A percentile compares a stretch with the other conserved stretches of the same genome.
Conservation (phyloP, 2,329 filamentous ascomycete species). For the Hypoxylon sp. region DNA sequence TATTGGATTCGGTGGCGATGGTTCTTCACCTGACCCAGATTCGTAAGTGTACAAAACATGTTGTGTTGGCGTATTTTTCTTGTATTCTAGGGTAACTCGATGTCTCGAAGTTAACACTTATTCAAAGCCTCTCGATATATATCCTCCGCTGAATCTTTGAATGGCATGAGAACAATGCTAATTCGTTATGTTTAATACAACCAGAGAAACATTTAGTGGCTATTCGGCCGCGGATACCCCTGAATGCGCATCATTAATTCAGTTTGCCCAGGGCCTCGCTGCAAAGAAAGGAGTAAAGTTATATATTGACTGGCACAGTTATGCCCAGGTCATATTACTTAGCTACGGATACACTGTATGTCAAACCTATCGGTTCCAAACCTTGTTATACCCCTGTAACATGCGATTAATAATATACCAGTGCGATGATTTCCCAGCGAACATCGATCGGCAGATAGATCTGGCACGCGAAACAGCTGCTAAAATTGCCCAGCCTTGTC, state of each 20-base stretch:
- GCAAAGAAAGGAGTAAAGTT: conserved; percentile 60
- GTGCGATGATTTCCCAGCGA: conserved; percentile 57
- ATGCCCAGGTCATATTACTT: conserved; percentile 65
- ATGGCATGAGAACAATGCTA: too few species aligned
- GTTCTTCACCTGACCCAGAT: conserved; percentile 60
- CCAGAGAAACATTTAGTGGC: conserved; percentile 61
- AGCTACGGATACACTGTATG: conserved; percentile 64
- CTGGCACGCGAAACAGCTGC: conserved; percentile 53
- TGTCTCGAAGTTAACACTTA: too few species aligned
- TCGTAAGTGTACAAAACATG: too few species aligned
- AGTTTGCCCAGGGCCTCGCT: conserved; percentile 59
- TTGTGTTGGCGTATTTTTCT: too few species aligned
- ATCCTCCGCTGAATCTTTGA: too few species aligned
- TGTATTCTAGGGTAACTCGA: too few species aligned
- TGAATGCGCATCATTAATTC: conserved; percentile 61
- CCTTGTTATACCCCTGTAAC: too few species aligned
- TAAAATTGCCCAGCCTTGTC: conserved; percentile 51
- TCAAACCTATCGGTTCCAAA: too few species aligned
- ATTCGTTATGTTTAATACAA: too few species aligned
- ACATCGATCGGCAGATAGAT: conserved; percentile 56
- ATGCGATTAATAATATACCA: too few species aligned
- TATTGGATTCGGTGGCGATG: conserved; percentile 58
- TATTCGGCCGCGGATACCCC: conserved; percentile 57
- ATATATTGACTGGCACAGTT: conserved; percentile 71
- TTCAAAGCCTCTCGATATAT: too few species aligned